Percentiles rank a stretch among this genome's conserved stretches.
phyloP scores from a whole-genome alignment of 2,329 filamentous ascomycete genomes.

The Apiospora sp. region DNA sequence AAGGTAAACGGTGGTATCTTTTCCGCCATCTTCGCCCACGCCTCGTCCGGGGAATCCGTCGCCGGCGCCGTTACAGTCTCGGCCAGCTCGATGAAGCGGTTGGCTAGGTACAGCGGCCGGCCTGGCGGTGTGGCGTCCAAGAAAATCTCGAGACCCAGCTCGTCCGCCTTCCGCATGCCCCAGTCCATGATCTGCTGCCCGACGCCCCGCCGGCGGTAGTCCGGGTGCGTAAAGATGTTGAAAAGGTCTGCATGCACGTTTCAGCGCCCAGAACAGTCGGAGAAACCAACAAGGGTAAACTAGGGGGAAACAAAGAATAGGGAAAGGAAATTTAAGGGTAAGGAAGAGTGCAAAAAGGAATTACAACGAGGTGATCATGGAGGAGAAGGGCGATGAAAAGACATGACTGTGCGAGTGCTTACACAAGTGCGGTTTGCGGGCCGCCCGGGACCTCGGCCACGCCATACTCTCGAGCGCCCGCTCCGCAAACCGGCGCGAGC shows the following conservation, averaged over 20 bases:
- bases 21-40: conserved; percentile 23
- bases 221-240: conserved; percentile 26
- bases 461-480: not conserved
- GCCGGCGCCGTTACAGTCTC: conserved; percentile 23
- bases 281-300: too few relatives aligned
- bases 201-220: conserved; percentile 24
- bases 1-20: not conserved
- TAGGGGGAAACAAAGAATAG: not conserved
- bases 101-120: conserved; percentile 20
- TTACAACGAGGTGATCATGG: not conserved
- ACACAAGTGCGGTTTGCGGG: conserved; percentile 10
- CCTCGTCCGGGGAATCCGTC: conserved; percentile 23
- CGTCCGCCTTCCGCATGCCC: conserved; percentile 25
- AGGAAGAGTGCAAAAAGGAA: not conserved
- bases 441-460: conserved; percentile 6
- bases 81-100: conserved; percentile 22
- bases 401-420: not conserved
- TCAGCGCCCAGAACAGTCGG: not conserved
- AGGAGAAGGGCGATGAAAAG: too few relatives aligned
- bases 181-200: conserved; percentile 25
- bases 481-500: conserved; percentile 14
- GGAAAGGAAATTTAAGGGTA: not conserved
- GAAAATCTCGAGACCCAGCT: conserved; percentile 25
- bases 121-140: conserved; percentile 24
- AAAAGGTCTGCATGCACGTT: conserved; percentile 13